Conservation (phyloP, 164 flowering plant species). For the Cinnamomum micranthum region DNA sequence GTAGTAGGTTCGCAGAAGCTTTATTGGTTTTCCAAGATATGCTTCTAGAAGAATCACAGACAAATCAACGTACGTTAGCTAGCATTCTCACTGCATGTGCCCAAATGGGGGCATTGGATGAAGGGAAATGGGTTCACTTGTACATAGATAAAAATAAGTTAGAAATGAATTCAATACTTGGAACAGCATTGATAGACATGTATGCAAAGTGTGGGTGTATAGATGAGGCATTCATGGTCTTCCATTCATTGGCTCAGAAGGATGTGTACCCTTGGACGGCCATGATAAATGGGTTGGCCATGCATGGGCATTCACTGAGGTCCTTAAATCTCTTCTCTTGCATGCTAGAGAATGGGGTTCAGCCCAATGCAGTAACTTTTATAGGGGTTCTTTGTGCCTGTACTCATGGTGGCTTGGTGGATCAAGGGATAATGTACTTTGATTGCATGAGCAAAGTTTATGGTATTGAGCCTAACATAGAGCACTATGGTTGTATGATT, state of each 20-base stretch:
- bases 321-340: constrained; percentile 25
- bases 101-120: constrained; percentile 29
- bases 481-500: constrained; percentile 32
- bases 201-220: constrained; percentile 52
- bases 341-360: constrained; percentile 26
- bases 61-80: constrained; percentile 25
- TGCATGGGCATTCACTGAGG: constrained; percentile 28
- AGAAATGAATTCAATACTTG: constrained; percentile 19
- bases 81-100: constrained; percentile 37
- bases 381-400: constrained; percentile 38
- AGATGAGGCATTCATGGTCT: constrained; percentile 27
- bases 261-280: constrained; percentile 39
- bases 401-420: constrained; percentile 34
- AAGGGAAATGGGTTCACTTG: constrained; percentile 28
- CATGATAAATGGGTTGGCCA: constrained; percentile 36
- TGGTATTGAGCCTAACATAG: constrained; percentile 22
- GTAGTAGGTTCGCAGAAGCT: constrained; percentile 24
- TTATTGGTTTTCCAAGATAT: constrained; percentile 26
- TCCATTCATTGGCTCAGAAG: constrained; percentile 18
- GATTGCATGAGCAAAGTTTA: constrained; percentile 23
- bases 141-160: constrained; percentile 20
- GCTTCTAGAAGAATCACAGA: constrained; percentile 21
- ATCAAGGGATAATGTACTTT: constrained; percentile 25
- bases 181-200: constrained; percentile 43
- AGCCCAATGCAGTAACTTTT: constrained; percentile 33